Evolutionary conservation across 768 basidiomycete species (phyloP).

Genomic region (Termitomyces sp.): DNA sequence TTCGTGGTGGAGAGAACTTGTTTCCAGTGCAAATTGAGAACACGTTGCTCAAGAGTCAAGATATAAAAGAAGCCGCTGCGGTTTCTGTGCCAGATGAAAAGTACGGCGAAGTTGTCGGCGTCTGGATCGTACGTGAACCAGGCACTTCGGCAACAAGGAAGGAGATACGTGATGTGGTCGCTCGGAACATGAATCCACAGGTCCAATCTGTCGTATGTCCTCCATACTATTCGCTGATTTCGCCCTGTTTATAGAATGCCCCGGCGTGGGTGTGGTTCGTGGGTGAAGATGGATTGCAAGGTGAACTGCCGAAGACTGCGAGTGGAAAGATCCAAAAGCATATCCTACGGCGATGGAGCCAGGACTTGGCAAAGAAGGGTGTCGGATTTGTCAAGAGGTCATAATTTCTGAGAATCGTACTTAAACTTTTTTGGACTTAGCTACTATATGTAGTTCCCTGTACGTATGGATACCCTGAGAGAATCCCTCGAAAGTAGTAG

Average conservation of each 20-base stretch:
- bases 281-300: constrained; percentile 55
- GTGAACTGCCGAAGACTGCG: constrained; percentile 77
- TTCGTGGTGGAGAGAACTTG: constrained; percentile 86
- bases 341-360: constrained; percentile 67
- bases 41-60: constrained; percentile 48
- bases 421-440: no score
- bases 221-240: not conserved
- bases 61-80: constrained; percentile 68
- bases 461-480: no score
- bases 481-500: no score
- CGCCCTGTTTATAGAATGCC: constrained; percentile 50
- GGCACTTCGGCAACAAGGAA: constrained; percentile 40
- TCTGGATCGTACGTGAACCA: constrained; percentile 63
- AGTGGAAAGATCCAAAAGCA: constrained; percentile 89
- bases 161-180: constrained; percentile 52
- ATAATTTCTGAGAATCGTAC: not conserved
- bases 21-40: constrained; percentile 88
- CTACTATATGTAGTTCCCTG: no score
- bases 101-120: constrained; percentile 80
- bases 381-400: constrained; percentile 31
- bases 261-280: constrained; percentile 85
- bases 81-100: constrained; percentile 65
- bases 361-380: constrained; percentile 41
- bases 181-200: constrained; percentile 73
- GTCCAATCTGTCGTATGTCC: constrained; percentile 30